These are phyloP conservation scores for Penicillium cataractarum DNA, from an alignment of 495 filamentous ascomycete genomes.

Conservation along the genomic window DNA sequence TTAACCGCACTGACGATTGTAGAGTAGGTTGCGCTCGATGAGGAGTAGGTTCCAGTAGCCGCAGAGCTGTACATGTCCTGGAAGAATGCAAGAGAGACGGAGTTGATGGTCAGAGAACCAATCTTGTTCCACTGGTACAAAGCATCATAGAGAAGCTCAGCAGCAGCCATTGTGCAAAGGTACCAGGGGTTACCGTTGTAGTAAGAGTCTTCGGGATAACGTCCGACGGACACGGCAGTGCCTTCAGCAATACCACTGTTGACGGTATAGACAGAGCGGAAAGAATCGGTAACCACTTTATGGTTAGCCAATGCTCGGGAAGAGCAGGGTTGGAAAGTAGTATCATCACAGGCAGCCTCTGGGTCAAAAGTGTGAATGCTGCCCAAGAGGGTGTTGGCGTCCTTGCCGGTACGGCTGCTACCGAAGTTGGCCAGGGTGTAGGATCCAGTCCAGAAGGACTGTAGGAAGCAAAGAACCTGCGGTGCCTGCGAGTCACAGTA, in stretches of 20 bases:
- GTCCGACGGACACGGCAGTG: constrained; percentile 64
- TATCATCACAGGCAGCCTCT: constrained; percentile 51
- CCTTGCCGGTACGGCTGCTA: constrained; percentile 59
- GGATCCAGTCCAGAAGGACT: constrained; percentile 66
- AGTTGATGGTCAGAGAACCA: constrained; percentile 56
- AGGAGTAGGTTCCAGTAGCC: constrained; percentile 54
- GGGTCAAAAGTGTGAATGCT: constrained; percentile 70
- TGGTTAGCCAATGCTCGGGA: constrained; percentile 65
- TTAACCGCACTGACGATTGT: constrained; percentile 56
- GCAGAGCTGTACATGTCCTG: constrained; percentile 52
- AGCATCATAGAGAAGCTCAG: constrained; percentile 68
- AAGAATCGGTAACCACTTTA: constrained; percentile 65
- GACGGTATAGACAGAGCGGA: constrained; percentile 60
- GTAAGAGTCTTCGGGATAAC: constrained; percentile 72
- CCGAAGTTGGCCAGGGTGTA: constrained; percentile 60
- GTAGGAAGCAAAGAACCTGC: constrained; percentile 60
- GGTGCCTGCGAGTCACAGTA: constrained; percentile 61
- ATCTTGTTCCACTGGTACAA: constrained; percentile 59
- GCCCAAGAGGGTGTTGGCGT: constrained; percentile 63
- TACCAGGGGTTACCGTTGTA: constrained; percentile 73
- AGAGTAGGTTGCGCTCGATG: constrained; percentile 49
- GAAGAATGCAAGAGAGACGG: constrained; percentile 60
- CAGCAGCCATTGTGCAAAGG: constrained; percentile 64
- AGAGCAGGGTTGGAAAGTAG: constrained; percentile 64
- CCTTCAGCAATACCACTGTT: constrained; percentile 51